A percentile compares a stretch with the other conserved stretches of the same genome.
These are phyloP conservation scores for Yamadazyma paraphyllophila DNA, from an alignment of 805 yeast genomes.

Conservation along the genomic window DNA sequence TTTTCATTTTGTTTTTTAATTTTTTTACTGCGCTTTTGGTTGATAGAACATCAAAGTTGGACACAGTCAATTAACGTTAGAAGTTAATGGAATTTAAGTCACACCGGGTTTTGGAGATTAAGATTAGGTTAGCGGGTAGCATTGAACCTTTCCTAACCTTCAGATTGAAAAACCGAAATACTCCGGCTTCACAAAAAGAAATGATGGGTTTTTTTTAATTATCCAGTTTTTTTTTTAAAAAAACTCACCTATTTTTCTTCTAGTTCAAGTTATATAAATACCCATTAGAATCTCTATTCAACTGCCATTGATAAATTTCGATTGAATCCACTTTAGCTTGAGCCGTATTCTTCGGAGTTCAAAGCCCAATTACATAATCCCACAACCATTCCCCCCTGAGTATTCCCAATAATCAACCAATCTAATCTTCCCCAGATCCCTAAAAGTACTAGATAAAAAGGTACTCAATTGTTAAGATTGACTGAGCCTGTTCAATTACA, in stretches of 20 bases:
- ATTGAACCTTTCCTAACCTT: background rate
- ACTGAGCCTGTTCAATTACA: background rate
- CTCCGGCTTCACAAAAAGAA: background rate
- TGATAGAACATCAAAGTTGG: background rate
- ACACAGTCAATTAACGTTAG: background rate
- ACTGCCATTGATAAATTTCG: background rate
- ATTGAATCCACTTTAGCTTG: background rate
- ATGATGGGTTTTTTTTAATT: background rate
- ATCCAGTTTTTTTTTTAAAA: background rate
- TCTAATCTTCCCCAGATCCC: no score
- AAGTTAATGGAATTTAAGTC: background rate
- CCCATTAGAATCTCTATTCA: background rate
- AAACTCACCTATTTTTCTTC: background rate
- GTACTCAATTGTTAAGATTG: no score
- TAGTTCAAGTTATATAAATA: slow-evolving; percentile 1
- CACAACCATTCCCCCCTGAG: no score
- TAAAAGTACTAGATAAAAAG: no score
- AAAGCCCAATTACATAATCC: no score
- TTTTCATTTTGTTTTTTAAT: no score
- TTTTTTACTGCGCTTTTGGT: no score
- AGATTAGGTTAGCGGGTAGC: background rate
- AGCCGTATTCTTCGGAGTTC: background rate
- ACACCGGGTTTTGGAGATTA: background rate
- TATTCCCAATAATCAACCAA: no score
- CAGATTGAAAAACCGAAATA: background rate